These are phyloP conservation scores for Handroanthus guayacan DNA, from an alignment of 257 asterid genomes.

Conservation along the genomic window DNA sequence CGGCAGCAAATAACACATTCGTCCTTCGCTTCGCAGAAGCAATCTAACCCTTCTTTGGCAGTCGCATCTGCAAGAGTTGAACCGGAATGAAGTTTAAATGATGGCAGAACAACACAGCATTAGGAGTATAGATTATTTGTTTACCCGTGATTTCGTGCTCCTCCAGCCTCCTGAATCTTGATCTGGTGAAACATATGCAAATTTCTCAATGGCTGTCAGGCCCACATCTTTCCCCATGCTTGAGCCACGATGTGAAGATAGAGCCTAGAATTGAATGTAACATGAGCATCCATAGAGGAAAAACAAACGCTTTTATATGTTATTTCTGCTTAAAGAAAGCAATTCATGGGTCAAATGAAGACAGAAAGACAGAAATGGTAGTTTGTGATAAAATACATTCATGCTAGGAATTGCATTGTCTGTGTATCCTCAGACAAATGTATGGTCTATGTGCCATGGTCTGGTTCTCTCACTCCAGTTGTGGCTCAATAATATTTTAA, in stretches of 20 bases:
- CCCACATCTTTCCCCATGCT: slow-evolving; percentile 37
- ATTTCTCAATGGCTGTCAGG: slow-evolving; percentile 55
- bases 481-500: not conserved
- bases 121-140: slow-evolving; percentile 16
- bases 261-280: slow-evolving; percentile 45
- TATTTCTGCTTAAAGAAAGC: slow-evolving; percentile 1
- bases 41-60: slow-evolving; percentile 60
- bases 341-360: slow-evolving; percentile 1
- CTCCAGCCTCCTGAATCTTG: slow-evolving; percentile 80
- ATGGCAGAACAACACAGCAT: not conserved
- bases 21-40: slow-evolving; percentile 16
- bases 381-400: not conserved
- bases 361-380: not conserved
- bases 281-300: slow-evolving; percentile 16
- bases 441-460: too few species aligned
- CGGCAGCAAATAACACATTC: slow-evolving; percentile 5
- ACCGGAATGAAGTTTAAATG: slow-evolving; percentile 5
- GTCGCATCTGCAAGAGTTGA: slow-evolving; percentile 68
- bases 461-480: too few species aligned
- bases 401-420: slow-evolving; percentile 14
- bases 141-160: slow-evolving; percentile 76
- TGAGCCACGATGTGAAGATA: slow-evolving; percentile 50
- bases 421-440: not conserved
- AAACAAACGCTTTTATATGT: not conserved
- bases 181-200: slow-evolving; percentile 61